Conservation (phyloP, 2,329 filamentous ascomycete species). For the Epichloe scottii region DNA sequence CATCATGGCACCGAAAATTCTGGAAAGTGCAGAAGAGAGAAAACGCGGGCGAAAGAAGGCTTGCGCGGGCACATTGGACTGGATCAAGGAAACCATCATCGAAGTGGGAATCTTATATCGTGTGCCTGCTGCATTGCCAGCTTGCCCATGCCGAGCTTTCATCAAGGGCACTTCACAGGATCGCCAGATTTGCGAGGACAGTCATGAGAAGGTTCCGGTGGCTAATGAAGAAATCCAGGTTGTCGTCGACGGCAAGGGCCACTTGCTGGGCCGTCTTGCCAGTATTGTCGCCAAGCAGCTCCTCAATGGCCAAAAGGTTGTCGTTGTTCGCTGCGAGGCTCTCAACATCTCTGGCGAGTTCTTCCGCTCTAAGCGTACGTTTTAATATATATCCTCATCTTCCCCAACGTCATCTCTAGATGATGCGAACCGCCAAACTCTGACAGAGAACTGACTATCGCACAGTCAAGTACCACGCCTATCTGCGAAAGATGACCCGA, state of each 20-base stretch:
- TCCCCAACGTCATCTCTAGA: not conserved
- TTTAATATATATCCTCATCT: not conserved
- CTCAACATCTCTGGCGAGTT: slow-evolving; percentile 99
- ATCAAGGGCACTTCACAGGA: not conserved
- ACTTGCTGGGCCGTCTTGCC: slow-evolving; percentile 97
- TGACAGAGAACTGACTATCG: slow-evolving; percentile 31
- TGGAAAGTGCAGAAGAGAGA: slow-evolving; percentile 2
- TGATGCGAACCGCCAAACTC: not conserved
- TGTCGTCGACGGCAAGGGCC: slow-evolving; percentile 99
- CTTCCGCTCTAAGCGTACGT: slow-evolving; percentile 99
- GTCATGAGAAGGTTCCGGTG: slow-evolving; percentile 9
- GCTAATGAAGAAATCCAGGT: slow-evolving; percentile 42
- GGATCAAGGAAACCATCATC: not conserved
- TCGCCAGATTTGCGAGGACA: not conserved
- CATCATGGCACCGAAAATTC: slow-evolving; percentile 5
- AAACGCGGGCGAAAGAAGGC: not conserved
- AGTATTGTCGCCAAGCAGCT: slow-evolving; percentile 98
- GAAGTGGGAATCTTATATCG: not conserved
- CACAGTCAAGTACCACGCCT: slow-evolving; percentile 99
- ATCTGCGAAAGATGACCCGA: slow-evolving; percentile 99
- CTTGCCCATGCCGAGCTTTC: not conserved
- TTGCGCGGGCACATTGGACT: slow-evolving; percentile 5
- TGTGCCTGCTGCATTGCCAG: slow-evolving; percentile 4
- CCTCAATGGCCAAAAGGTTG: slow-evolving; percentile 98
- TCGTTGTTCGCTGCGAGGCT: slow-evolving; percentile 95